Percentiles rank a stretch among this genome's conserved stretches.
phyloP scores from a whole-genome alignment of 2,329 filamentous ascomycete species.

The Periglandula ipomoeae region DNA sequence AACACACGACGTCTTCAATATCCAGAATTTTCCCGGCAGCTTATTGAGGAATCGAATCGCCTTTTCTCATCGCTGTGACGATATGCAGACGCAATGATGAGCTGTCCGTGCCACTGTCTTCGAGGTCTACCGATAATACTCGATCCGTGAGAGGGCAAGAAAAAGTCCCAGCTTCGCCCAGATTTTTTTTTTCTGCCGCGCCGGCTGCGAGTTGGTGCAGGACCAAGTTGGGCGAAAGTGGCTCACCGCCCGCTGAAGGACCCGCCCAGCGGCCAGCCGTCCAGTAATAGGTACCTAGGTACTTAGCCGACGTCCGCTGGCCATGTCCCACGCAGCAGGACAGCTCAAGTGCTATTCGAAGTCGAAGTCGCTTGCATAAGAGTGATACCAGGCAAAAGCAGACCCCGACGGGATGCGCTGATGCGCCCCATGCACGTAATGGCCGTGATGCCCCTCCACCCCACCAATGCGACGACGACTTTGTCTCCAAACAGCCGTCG shows the following conservation, averaged over 20 bases:
- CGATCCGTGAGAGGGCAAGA: slow-evolving; percentile 11
- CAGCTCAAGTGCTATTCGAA: no score
- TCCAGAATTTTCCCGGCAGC: background rate
- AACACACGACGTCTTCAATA: background rate
- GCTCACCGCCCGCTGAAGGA: slow-evolving; percentile 1
- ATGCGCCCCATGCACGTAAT: background rate
- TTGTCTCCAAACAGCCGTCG: background rate
- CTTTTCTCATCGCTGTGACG: background rate
- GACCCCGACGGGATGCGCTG: no score
- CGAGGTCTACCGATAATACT: background rate
- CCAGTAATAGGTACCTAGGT: background rate
- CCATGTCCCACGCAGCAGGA: no score
- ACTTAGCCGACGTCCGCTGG: no score
- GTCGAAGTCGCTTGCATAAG: no score
- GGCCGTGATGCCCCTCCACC: slow-evolving; percentile 20
- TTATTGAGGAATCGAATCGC: background rate
- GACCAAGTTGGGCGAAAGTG: background rate
- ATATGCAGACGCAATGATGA: slow-evolving; percentile 3
- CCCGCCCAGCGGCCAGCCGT: background rate
- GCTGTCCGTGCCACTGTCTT: background rate
- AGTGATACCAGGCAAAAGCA: no score
- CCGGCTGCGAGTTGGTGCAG: slow-evolving; percentile 4
- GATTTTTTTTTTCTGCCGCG: slow-evolving; percentile 22
- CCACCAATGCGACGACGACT: slow-evolving; percentile 12
- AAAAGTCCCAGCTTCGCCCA: slow-evolving; percentile 19